Evolutionary conservation across 352 stramenopile genomes (phyloP), one percentile per base, ranked within the genome.

Genomic region (Phytophthora constricta): DNA sequence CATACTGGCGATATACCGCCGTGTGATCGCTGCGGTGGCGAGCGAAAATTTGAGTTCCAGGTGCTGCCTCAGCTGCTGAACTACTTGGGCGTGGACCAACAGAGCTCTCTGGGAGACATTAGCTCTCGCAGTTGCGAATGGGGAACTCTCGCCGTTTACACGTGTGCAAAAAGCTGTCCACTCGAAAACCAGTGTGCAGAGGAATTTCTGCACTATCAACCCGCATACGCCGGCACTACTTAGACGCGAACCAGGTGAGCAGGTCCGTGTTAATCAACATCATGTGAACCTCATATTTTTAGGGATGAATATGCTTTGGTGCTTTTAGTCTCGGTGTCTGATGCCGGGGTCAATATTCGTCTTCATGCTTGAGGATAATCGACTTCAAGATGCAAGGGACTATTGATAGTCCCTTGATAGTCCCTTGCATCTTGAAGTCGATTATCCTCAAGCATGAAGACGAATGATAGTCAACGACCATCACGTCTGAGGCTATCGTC

Each of bases 61-160:
- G 83, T 98, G 63, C 83, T 98, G 61, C 96, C 96, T 0, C 96
- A 98, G 79, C 87, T 98, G 46, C 62, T 98, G 0, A 96, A 97
- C 70, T 98, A 97, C 67, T 65, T 98, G 34, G 70, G 91, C 25
- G 80, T 97, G 34, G 82, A 97, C 70, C 69, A 87, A 43, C 62
- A 77, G 14, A 81, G 77, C 41, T 86, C 81, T 28, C 74, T 91
- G 20, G 66, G 74, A 22, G 60, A 89, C 27, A 86, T 93, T 23
- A 54, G 57, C 2, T 71, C 79, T 19, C 82, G 87, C 27, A 89
- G 74, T 52, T 88, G 96, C 37, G 94, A 98, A 62, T 98, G 91
- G 89, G 96, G 94, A 27, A 97, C 92, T 9, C 86, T 98, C 20
- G 87, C 77, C 0, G 79, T 98, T 28, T 98, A 97, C 71, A 98